A percentile compares a stretch with the other conserved stretches of the same genome.
phyloP scores from a whole-genome alignment of 495 filamentous ascomycete species.

The Neurospora sp. region DNA sequence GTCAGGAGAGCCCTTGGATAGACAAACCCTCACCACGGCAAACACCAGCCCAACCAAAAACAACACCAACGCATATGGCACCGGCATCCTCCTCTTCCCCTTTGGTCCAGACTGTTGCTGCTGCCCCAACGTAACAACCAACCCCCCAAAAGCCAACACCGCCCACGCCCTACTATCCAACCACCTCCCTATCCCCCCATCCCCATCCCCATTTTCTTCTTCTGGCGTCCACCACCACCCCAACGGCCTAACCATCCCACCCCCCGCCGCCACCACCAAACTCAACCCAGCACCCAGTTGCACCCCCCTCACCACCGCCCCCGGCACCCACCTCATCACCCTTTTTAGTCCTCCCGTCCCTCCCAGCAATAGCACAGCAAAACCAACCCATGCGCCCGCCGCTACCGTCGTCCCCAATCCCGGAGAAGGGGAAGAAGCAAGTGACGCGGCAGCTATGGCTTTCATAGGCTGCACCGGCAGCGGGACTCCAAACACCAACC shows the following conservation, averaged over 20 bases:
- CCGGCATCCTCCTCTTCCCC: not conserved
- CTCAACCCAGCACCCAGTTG: not conserved
- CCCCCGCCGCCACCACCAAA: not conserved
- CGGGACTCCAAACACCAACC: conserved; percentile 72
- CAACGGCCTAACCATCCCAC: not conserved
- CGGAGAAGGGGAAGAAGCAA: not conserved
- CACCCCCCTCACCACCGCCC: not conserved
- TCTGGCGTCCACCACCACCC: not conserved
- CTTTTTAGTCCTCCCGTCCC: not conserved
- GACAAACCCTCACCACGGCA: conserved; percentile 30
- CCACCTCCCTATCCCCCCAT: not conserved
- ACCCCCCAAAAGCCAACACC: not conserved
- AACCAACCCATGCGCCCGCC: not conserved
- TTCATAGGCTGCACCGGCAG: conserved; percentile 83
- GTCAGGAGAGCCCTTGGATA: conserved; percentile 1
- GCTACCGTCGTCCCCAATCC: not conserved
- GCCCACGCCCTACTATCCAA: not conserved
- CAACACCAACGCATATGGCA: conserved; percentile 69
- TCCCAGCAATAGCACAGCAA: not conserved
- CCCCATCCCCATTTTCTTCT: not conserved
- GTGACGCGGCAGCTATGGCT: conserved; percentile 17
- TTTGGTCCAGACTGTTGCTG: not conserved
- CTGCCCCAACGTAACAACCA: not conserved
- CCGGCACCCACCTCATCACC: not conserved
- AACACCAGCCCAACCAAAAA: conserved; percentile 55